phyloP scores from a whole-genome alignment of 768 basidiomycete genomes.

The Boletus pseudopeckii region DNA sequence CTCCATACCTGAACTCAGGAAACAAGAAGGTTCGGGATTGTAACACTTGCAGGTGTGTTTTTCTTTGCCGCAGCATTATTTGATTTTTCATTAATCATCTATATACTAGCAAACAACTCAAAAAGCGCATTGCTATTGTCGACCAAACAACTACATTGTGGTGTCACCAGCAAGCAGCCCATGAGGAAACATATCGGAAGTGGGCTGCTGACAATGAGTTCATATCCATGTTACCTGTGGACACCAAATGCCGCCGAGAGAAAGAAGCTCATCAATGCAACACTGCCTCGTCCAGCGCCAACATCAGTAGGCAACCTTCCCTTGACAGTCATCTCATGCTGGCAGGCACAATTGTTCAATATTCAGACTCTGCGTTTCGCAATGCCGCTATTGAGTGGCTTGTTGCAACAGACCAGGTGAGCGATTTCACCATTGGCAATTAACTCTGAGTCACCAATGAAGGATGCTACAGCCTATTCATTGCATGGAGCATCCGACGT shows the following conservation, averaged over 20 bases:
- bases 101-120: no score
- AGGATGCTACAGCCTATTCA: slow-evolving; percentile 1
- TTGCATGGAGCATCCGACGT: neutral
- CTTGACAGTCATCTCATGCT: neutral
- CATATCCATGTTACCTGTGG: neutral
- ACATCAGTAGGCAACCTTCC: neutral
- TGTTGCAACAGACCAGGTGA: slow-evolving; percentile 1
- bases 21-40: neutral
- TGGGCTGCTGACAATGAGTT: neutral
- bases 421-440: neutral
- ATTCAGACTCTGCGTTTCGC: neutral
- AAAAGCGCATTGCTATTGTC: neutral
- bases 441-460: neutral
- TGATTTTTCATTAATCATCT: no score
- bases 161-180: neutral
- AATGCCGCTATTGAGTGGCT: neutral
- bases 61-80: neutral
- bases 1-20: neutral
- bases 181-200: neutral
- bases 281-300: neutral
- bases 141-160: neutral
- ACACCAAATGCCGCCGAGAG: neutral
- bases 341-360: neutral
- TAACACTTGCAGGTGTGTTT: neutral
- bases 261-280: neutral